phyloP scores from a whole-genome alignment of 2,329 filamentous ascomycete species.

The Penicillium hordei region DNA sequence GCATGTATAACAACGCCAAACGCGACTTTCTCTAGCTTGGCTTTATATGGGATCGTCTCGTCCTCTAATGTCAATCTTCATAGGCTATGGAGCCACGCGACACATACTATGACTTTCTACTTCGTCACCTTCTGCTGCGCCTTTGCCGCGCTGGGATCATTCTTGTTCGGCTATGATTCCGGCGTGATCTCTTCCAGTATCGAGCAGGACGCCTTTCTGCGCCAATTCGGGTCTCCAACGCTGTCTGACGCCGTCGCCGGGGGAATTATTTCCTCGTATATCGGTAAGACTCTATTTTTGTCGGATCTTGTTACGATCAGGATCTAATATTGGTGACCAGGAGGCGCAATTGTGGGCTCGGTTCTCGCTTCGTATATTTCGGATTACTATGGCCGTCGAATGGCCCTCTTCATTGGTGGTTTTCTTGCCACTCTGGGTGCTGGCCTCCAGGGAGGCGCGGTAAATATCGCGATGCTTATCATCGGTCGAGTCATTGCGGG shows the following conservation, averaged over 20 bases:
- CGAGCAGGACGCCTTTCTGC: slow-evolving; percentile 35
- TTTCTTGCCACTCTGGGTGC: slow-evolving; percentile 35
- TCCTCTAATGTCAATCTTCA: background rate
- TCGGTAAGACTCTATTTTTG: slow-evolving; percentile 19
- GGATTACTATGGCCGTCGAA: slow-evolving; percentile 35
- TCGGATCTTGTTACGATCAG: background rate
- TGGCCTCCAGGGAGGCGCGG: slow-evolving; percentile 39
- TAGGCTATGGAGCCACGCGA: slow-evolving; percentile 13
- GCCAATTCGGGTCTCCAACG: slow-evolving; percentile 28
- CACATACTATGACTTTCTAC: slow-evolving; percentile 28
- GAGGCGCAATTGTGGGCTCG: slow-evolving; percentile 43
- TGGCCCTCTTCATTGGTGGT: slow-evolving; percentile 37
- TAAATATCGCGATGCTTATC: slow-evolving; percentile 48
- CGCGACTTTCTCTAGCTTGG: slow-evolving; percentile 4
- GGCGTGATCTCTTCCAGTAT: slow-evolving; percentile 42
- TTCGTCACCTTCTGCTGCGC: slow-evolving; percentile 40
- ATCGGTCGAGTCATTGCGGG: slow-evolving; percentile 53
- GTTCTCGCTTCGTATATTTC: slow-evolving; percentile 35
- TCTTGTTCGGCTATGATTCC: slow-evolving; percentile 51
- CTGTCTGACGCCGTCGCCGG: slow-evolving; percentile 36
- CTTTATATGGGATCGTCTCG: slow-evolving; percentile 6
- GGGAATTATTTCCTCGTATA: slow-evolving; percentile 44
- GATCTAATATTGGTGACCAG: slow-evolving; percentile 23
- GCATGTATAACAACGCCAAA: slow-evolving; percentile 16
- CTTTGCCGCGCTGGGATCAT: slow-evolving; percentile 49